phyloP scores from a whole-genome alignment of 2,329 filamentous ascomycete species.

The Harringtonia lauricola region DNA sequence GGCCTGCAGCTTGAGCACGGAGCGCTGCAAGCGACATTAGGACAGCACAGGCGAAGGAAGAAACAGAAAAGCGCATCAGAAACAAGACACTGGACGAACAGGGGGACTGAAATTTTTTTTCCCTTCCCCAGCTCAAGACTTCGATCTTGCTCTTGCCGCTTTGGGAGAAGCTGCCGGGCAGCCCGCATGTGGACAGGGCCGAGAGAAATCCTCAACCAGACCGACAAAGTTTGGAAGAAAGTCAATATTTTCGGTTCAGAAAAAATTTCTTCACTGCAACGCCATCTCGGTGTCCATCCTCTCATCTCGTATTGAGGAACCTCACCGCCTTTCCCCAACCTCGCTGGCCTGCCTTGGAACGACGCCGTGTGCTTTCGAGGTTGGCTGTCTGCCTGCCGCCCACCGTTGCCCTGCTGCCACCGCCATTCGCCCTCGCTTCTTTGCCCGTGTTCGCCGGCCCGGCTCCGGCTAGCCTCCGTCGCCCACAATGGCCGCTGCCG shows the following conservation, averaged over 20 bases:
- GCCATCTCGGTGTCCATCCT: not conserved
- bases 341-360: too few relatives aligned
- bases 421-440: too few relatives aligned
- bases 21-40: not conserved
- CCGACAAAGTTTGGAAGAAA: too few relatives aligned
- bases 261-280: too few relatives aligned
- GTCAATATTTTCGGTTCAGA: too few relatives aligned
- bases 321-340: not conserved
- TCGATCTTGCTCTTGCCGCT: not conserved
- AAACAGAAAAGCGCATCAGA: not conserved
- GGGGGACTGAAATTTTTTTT: not conserved
- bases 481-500: conserved; percentile 6
- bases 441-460: not conserved
- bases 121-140: not conserved
- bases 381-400: too few relatives aligned
- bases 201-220: too few relatives aligned
- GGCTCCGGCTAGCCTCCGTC: not conserved
- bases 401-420: too few relatives aligned
- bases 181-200: too few relatives aligned
- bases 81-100: not conserved
- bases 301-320: not conserved
- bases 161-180: not conserved
- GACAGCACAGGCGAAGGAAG: not conserved
- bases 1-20: too few relatives aligned
- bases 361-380: too few relatives aligned